These are phyloP conservation scores for Sisymbrium altissimum DNA, from an alignment of 345 rosid genomes.

Conservation along the genomic window DNA sequence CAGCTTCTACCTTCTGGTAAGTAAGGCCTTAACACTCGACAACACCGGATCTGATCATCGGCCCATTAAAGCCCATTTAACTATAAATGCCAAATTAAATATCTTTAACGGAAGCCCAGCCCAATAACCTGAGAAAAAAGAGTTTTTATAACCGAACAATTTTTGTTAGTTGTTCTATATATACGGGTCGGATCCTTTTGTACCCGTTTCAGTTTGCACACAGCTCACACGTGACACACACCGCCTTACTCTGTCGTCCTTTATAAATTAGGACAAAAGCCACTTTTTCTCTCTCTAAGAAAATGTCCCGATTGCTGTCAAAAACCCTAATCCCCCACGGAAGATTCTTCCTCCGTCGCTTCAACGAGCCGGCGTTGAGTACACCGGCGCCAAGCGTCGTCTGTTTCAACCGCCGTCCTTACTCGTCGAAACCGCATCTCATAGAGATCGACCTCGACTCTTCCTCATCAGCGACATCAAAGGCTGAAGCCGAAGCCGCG, in stretches of 20 bases:
- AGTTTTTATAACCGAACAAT: too few relatives aligned
- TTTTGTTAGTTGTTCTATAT: too few relatives aligned
- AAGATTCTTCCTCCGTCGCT: conserved; percentile 24
- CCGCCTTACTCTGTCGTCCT: neutral
- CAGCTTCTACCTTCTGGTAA: too few relatives aligned
- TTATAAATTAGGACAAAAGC: neutral
- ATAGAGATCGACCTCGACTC: conserved; percentile 30
- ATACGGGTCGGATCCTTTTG: neutral
- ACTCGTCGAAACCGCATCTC: conserved; percentile 20
- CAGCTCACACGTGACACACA: neutral
- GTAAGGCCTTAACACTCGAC: too few relatives aligned
- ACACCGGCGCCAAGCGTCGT: neutral
- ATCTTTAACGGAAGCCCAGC: too few relatives aligned
- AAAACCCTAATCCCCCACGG: conserved; percentile 33
- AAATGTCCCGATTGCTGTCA: conserved; percentile 32
- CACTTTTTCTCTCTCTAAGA: neutral
- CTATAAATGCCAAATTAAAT: too few relatives aligned
- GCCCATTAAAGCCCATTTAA: conserved; percentile 20
- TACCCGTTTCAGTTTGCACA: conserved; percentile 2
- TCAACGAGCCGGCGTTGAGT: neutral
- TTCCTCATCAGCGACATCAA: conserved; percentile 15
- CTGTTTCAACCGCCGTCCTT: conserved; percentile 21
- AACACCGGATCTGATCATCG: neutral
- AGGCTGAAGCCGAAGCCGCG: conserved; percentile 28
- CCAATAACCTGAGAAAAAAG: too few relatives aligned